These are phyloP conservation scores for Trematosphaeria pertusa DNA, from an alignment of 2,329 filamentous ascomycete genomes.

Conservation along the genomic window DNA sequence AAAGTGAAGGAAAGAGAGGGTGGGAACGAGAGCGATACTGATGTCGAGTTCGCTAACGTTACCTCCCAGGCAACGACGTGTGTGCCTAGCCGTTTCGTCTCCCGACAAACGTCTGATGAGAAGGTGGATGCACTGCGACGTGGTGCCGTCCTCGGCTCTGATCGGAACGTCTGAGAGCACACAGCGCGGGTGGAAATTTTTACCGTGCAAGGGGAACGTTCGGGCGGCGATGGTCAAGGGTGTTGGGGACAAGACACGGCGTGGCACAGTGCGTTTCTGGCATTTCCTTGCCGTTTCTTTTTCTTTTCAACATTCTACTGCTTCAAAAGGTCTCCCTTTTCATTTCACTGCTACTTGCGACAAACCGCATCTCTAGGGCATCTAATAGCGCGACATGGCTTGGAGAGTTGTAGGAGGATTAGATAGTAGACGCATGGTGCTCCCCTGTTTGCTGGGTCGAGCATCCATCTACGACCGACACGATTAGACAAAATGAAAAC, in stretches of 20 bases:
- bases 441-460: slow-evolving; percentile 33
- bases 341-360: slow-evolving; percentile 10
- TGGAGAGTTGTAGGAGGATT: no score
- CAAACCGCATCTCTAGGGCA: no score
- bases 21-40: slow-evolving; percentile 12
- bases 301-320: background rate
- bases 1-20: slow-evolving; percentile 19
- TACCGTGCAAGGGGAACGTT: no score
- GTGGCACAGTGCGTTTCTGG: no score
- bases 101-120: slow-evolving; percentile 20
- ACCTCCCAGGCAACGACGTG: slow-evolving; percentile 32
- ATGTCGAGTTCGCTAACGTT: slow-evolving; percentile 8
- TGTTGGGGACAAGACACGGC: no score
- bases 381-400: no score
- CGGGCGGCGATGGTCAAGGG: no score
- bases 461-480: slow-evolving; percentile 38
- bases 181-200: no score
- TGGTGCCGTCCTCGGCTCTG: background rate
- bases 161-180: background rate
- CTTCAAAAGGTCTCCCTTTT: slow-evolving; percentile 4
- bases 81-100: slow-evolving; percentile 24
- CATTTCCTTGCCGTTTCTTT: background rate
- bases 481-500: background rate
- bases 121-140: slow-evolving; percentile 13
- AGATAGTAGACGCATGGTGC: slow-evolving; percentile 38